phyloP scores from a whole-genome alignment of 768 basidiomycete species.

The Psilocybe tampanensis region DNA sequence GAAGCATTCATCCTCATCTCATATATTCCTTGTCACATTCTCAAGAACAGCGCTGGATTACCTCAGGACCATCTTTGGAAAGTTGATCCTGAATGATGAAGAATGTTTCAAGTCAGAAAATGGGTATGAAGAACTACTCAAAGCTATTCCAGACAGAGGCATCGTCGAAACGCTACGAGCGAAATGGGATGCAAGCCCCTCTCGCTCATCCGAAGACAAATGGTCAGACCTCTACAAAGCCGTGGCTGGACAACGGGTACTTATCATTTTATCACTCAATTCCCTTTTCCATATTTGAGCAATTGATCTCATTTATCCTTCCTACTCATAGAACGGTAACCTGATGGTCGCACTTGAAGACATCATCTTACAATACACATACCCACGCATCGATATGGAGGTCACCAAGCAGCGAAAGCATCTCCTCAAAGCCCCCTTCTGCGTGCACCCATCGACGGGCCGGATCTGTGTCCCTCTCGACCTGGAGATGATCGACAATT shows the following conservation, averaged over 20 bases:
- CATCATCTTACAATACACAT: slow-evolving; percentile 90
- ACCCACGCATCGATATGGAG: slow-evolving; percentile 95
- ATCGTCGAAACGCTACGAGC: slow-evolving; percentile 49
- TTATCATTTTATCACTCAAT: slow-evolving; percentile 29
- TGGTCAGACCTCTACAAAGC: slow-evolving; percentile 68
- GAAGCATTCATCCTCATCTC: too few relatives aligned
- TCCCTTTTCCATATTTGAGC: background rate
- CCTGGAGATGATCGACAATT: slow-evolving; percentile 70
- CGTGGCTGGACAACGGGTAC: slow-evolving; percentile 26
- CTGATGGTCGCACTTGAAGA: slow-evolving; percentile 72
- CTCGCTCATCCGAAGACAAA: slow-evolving; percentile 63
- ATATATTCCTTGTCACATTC: background rate
- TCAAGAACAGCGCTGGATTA: slow-evolving; percentile 47
- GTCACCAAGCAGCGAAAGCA: slow-evolving; percentile 98
- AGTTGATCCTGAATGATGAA: slow-evolving; percentile 80
- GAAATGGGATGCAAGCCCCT: slow-evolving; percentile 59
- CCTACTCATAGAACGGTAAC: slow-evolving; percentile 25
- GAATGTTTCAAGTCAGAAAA: slow-evolving; percentile 74
- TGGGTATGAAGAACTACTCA: slow-evolving; percentile 75
- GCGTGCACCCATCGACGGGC: slow-evolving; percentile 95
- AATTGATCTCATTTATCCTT: slow-evolving; percentile 9
- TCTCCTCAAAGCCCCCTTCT: slow-evolving; percentile 96
- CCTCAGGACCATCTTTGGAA: slow-evolving; percentile 59
- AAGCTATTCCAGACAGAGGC: slow-evolving; percentile 68
- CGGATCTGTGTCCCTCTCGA: slow-evolving; percentile 94